Evolutionary conservation across 495 filamentous ascomycete species (phyloP).

Genomic region (Penicillium crystallinum): DNA sequence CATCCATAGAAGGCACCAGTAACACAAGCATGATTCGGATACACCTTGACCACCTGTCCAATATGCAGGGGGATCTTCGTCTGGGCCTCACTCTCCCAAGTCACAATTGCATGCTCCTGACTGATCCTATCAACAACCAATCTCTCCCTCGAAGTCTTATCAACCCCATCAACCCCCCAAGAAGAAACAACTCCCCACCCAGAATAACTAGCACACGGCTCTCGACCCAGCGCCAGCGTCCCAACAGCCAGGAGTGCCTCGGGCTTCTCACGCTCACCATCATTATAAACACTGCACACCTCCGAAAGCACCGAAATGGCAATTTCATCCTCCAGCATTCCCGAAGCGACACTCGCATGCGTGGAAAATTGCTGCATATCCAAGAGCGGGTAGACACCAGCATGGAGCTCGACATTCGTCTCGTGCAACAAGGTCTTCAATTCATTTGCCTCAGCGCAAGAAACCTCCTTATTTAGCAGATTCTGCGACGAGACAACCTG

Average conservation of each 20-base stretch:
- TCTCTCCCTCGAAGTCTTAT: not conserved
- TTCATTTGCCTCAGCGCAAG: conserved; percentile 14
- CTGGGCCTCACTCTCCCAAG: conserved; percentile 17
- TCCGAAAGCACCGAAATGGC: conserved; percentile 69
- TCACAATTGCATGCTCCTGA: conserved; percentile 35
- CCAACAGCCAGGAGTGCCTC: conserved; percentile 72
- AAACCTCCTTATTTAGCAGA: conserved; percentile 17
- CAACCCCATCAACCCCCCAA: conserved; percentile 38
- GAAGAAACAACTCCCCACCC: conserved; percentile 70
- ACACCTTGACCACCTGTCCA: conserved; percentile 57
- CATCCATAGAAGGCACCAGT: conserved; percentile 66
- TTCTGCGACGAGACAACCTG: conserved; percentile 59
- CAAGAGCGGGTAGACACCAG: conserved; percentile 66
- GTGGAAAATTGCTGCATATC: conserved; percentile 83
- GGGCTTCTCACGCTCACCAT: conserved; percentile 36
- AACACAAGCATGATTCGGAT: conserved; percentile 84
- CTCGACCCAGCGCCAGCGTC: conserved; percentile 66
- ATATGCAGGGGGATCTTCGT: conserved; percentile 25
- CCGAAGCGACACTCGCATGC: conserved; percentile 43
- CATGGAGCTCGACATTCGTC: conserved; percentile 59
- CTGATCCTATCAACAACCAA: conserved; percentile 32
- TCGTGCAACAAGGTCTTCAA: conserved; percentile 20
- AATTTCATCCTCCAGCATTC: conserved; percentile 49
- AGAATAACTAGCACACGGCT: conserved; percentile 64
- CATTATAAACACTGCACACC: conserved; percentile 64